phyloP scores from a whole-genome alignment of 768 basidiomycete species.

The Cystofilobasidium capitatum region DNA sequence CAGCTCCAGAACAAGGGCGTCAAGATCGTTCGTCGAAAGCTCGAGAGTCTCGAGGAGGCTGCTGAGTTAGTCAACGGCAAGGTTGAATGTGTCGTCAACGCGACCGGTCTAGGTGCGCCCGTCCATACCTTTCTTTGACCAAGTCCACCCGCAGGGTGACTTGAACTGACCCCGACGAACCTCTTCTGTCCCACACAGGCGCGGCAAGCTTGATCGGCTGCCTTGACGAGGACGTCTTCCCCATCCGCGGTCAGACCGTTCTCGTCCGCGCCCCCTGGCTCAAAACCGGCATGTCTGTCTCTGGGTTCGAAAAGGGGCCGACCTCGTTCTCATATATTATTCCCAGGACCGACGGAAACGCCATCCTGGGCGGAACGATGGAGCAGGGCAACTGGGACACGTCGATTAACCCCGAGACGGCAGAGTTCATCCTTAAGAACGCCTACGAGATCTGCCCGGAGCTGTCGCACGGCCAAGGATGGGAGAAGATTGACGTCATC shows the following conservation, averaged over 20 bases:
- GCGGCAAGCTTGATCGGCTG: conserved; percentile 68
- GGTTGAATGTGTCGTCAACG: conserved; percentile 48
- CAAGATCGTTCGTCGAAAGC: conserved; percentile 43
- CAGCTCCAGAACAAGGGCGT: conserved; percentile 43
- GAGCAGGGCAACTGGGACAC: conserved; percentile 48
- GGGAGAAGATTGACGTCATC: conserved; percentile 44
- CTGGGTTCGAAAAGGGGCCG: conserved; percentile 16
- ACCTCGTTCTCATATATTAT: conserved; percentile 50
- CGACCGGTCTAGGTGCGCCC: conserved; percentile 46
- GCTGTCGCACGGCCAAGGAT: conserved; percentile 37
- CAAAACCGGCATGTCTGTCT: conserved; percentile 34
- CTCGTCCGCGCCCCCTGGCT: conserved; percentile 62
- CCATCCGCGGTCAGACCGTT: conserved; percentile 76
- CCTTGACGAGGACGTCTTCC: conserved; percentile 62
- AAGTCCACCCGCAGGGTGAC: background rate
- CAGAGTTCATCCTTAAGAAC: conserved; percentile 45
- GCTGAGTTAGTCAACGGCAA: conserved; percentile 39
- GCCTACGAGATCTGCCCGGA: conserved; percentile 41
- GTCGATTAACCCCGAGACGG: conserved; percentile 44
- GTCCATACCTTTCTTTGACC: too few species aligned
- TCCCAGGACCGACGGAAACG: conserved; percentile 49
- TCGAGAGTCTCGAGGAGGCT: conserved; percentile 47
- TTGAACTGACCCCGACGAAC: background rate
- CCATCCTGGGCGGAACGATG: conserved; percentile 54
- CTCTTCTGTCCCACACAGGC: too few species aligned